Percentiles rank a stretch among this genome's conserved stretches.
phyloP scores from a whole-genome alignment of 2,329 filamentous ascomycete genomes.

The Ophiostoma ips region DNA sequence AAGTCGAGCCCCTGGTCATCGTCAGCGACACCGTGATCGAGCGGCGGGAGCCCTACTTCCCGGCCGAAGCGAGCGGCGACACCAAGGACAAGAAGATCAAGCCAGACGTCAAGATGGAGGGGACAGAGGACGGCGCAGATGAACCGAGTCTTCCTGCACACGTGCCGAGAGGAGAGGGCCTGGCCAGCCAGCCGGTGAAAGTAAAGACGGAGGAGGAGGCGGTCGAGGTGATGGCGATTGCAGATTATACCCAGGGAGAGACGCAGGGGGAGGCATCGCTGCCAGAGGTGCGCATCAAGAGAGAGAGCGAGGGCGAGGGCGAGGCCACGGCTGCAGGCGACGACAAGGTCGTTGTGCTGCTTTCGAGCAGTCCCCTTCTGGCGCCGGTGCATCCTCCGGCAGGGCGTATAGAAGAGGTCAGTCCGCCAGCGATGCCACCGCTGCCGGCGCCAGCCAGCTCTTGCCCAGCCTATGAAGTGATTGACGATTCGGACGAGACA shows the following conservation, averaged over 20 bases:
- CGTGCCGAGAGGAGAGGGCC: not conserved
- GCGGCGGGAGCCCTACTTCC: not conserved
- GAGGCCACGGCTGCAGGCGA: not conserved
- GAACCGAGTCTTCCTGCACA: not conserved
- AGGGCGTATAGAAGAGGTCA: not conserved
- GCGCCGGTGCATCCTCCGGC: not conserved
- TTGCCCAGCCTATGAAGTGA: not conserved
- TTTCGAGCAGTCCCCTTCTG: conserved; percentile 5
- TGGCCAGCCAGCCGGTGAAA: not conserved
- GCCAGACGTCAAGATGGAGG: not conserved
- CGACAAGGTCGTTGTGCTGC: not conserved
- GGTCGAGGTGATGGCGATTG: not conserved
- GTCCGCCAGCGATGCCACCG: not conserved
- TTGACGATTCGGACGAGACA: conserved; percentile 11
- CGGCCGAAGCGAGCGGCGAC: not conserved
- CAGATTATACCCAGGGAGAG: not conserved
- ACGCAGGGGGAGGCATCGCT: conserved; percentile 1
- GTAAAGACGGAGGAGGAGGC: not conserved
- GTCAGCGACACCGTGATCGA: conserved; percentile 3
- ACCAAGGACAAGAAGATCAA: not conserved
- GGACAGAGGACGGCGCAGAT: not conserved
- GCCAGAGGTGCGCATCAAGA: not conserved
- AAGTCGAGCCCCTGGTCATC: conserved; percentile 2
- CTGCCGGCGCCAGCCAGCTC: not conserved
- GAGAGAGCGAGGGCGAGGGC: too few species aligned